Base-by-base conservation (phyloP, 768 basidiomycete species). In the Collybia sp. region DNA sequence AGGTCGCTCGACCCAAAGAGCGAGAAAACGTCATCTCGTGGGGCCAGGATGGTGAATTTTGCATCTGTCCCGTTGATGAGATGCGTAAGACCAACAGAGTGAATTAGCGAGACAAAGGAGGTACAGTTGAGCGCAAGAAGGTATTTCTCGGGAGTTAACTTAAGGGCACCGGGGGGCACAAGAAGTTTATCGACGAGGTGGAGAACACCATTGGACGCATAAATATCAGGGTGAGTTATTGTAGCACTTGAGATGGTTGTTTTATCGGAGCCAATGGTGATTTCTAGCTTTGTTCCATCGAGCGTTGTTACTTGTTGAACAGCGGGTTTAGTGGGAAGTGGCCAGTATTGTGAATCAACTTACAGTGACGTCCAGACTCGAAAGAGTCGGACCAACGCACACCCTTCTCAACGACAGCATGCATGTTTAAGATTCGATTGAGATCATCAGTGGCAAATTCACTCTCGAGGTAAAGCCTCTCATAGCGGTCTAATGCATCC, bases 141-240 rank as follows among this genome's bases (percentile, higher is more conserved):
- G 53, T 87, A 92, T 65, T 98, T 98, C 70, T 98, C 96, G 13
- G 94, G 88, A 3, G 94, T 98, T 37, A 93, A 68, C 49, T 80
- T 72, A 17, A 95, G 77, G 38, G 88, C 76, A 12, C 80, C 83
- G 2, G 78, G 73, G 6, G 92, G 88, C 10, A 94, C 63, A 12
- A 99, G 78, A 17, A 98, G 79, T 12, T 82, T 79, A 12, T 88
- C 88, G 18, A 98, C 77, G 36, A 92, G 79, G 63, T 99, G 96
- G 12, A 98, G 62, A 37, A 98, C 96, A 40, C 95, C 96, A 57
- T 99, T 99, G 25, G 88, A 85, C 4, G 90, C 94, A 57, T 93
- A 93, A 31, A 96, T 80, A 57, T 99, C 92, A 5, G 81, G 79
- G n/a, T 83, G 71, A 3, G 83, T 57, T 36, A 95, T 73, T 17